Evolutionary conservation across 2,329 filamentous ascomycete species (phyloP), one percentile per base, ranked within the genome.

Genomic region (Trichoderma oligosporum): DNA sequence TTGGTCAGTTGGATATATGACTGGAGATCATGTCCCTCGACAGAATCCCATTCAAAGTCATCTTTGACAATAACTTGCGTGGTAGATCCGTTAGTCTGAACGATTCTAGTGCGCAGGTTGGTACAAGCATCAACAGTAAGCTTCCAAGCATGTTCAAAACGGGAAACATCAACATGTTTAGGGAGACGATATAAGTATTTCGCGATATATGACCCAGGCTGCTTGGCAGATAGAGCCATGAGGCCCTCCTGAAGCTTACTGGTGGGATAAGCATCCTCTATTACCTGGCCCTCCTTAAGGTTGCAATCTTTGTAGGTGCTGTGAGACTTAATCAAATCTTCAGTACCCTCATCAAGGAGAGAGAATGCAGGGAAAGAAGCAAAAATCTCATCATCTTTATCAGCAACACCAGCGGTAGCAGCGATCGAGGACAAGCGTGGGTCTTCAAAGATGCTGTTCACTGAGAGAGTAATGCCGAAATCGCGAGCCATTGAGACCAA

Each of bases 191-290:
- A 59, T 11, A 63, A 63, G 6, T 65, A 62, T 49, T 66, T 64
- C 1, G 68, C 66, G 7, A 74, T 64, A 42, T 76, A 75, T 1
- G 67, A 68, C 1, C 69, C 71, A 3, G 60, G 39, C 8, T 68
- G 63, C 35, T 67, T 66, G 27, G 61, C 63, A 2, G 71, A 66
- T 1, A 73, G 61, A 0, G 70, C 67, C 61, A 65, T 64, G 9
- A 64, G 56, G 8, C 63, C 63, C 8, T 59, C 57, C 12, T 64
- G 63, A 24, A 65, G 55, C n/a, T 62, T 58, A 2, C 58, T 64
- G 14, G 61, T 56, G 4, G 62, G 62, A 8, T 62, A 64, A 8
- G 63, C 47, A 35, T 65, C 63, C 11, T 62, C 54, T 4, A 65
- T 59, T 3, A n/a, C 3, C 6, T 56, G 18, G 0, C n/a, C 22